Evolutionary conservation across 148 eudicot genomes (phyloP).

Genomic region (Amaranthus cruentus): DNA sequence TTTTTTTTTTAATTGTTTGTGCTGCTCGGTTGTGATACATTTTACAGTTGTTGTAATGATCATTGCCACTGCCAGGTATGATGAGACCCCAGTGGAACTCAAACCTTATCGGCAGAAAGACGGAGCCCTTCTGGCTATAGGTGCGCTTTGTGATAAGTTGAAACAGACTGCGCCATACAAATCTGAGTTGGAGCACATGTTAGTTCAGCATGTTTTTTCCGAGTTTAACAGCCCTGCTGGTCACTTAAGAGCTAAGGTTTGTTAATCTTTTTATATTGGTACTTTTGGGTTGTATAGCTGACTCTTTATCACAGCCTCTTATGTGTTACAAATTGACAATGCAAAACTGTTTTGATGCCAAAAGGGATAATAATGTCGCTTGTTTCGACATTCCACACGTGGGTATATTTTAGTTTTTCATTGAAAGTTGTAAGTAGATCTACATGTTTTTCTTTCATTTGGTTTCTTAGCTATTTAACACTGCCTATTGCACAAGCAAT

Average conservation of each 20-base stretch:
- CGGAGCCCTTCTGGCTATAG: constrained; percentile 98
- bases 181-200: constrained; percentile 89
- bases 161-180: constrained; percentile 91
- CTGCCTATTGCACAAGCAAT: no score
- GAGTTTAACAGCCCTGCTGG: constrained; percentile 94
- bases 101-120: constrained; percentile 93
- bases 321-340: background rate
- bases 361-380: background rate
- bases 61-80: constrained; percentile 46
- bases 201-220: constrained; percentile 91
- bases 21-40: background rate
- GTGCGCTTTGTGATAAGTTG: constrained; percentile 89
- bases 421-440: no score
- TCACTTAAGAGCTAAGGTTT: constrained; percentile 94
- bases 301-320: background rate
- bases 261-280: constrained; percentile 14
- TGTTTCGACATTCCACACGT: background rate
- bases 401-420: no score
- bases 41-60: constrained; percentile 1
- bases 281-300: background rate
- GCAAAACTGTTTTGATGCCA: background rate
- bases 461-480: no score
- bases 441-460: no score
- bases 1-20: background rate
- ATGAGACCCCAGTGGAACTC: constrained; percentile 58